Evolutionary conservation across 2,329 filamentous ascomycete species (phyloP).

Genomic region (Venturia oleaginea): DNA sequence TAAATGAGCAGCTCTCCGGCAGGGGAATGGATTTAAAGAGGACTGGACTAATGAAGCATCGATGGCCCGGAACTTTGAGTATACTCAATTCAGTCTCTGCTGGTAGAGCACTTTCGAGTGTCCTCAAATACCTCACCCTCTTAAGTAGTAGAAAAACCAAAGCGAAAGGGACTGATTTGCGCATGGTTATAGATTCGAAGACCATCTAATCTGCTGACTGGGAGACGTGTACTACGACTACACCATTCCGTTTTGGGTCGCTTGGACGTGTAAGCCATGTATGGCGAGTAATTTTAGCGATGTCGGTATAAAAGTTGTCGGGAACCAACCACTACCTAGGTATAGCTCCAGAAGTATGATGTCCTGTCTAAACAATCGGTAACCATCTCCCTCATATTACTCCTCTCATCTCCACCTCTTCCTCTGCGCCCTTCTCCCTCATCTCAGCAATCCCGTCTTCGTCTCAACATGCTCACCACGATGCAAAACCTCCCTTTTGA

Average conservation of each 20-base stretch:
- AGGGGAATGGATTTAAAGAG: neutral
- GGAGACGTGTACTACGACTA: too few relatives aligned
- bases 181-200: too few relatives aligned
- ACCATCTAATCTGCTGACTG: too few relatives aligned
- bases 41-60: neutral
- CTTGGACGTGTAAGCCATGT: too few relatives aligned
- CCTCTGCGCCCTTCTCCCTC: neutral
- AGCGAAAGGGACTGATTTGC: too few relatives aligned
- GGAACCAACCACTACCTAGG: too few relatives aligned
- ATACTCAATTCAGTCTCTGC: neutral
- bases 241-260: too few relatives aligned
- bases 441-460: constrained; percentile 36
- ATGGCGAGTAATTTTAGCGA: neutral
- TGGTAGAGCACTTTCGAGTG: neutral
- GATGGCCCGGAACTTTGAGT: neutral
- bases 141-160: too few relatives aligned
- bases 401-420: neutral
- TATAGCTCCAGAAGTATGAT: too few relatives aligned
- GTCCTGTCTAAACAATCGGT: neutral
- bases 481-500: constrained; percentile 33
- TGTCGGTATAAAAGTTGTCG: too few relatives aligned
- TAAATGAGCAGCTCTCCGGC: neutral
- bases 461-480: constrained; percentile 39
- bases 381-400: neutral
- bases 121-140: neutral